Evolutionary conservation across 2,329 filamentous ascomycete genomes (phyloP).

Genomic region (Pseudogymnoascus sp.): DNA sequence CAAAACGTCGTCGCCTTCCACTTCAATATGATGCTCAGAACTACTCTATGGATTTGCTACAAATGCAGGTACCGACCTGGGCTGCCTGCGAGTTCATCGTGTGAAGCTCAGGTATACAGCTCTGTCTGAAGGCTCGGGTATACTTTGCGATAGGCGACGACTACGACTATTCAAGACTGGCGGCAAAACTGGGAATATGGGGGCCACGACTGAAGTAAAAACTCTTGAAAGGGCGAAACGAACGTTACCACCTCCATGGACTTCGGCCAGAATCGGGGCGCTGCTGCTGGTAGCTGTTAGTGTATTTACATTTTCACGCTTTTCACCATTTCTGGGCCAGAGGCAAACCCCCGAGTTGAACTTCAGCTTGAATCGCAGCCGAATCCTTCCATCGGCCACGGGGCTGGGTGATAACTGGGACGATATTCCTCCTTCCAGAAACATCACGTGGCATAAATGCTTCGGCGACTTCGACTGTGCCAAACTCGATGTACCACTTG

Average conservation of each 20-base stretch:
- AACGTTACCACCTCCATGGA: not conserved
- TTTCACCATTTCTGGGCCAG: not conserved
- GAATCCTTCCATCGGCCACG: not conserved
- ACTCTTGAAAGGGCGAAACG: not conserved
- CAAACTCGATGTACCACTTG: constrained; percentile 16
- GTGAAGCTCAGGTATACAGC: not conserved
- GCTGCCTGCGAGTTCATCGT: not conserved
- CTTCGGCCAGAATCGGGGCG: not conserved
- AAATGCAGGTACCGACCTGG: not conserved
- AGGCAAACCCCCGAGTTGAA: too few relatives aligned
- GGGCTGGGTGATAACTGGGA: not conserved
- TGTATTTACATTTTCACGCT: not conserved
- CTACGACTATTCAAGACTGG: not conserved
- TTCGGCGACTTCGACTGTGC: not conserved
- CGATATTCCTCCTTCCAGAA: not conserved
- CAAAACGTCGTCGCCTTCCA: not conserved
- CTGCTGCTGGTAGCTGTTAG: not conserved
- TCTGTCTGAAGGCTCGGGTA: not conserved
- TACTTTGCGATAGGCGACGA: not conserved
- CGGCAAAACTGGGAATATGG: not conserved
- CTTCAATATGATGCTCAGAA: not conserved
- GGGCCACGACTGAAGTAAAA: not conserved
- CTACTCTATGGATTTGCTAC: not conserved
- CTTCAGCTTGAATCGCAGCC: not conserved
- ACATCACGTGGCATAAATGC: not conserved